Base-by-base conservation (phyloP, 75 land plant species). In the Chamaecyparis obtusa region DNA sequence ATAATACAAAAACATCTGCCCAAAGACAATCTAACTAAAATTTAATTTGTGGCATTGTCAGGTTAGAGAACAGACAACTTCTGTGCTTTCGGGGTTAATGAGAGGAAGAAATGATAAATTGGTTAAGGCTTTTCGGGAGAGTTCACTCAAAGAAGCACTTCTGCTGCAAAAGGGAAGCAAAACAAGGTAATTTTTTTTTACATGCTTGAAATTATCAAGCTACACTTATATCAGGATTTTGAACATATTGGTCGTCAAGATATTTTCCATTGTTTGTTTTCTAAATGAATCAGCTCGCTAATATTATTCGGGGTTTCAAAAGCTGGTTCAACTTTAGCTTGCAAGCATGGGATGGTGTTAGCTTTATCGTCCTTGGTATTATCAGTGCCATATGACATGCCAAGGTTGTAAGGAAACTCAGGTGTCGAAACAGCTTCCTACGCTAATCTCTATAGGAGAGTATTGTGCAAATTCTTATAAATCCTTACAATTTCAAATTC, bases 371-470 rank as follows among this genome's bases (percentile, higher is more conserved):
- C 99, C 75, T 96, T 93, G 44, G 95, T 96, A 15, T 85, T 96
- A 67, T 98, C 99, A 86, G 94, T 92, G 64, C 99, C 99, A 48
- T 96, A 98, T 90, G 99, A 98, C 77, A 94, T 98, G 94, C 97
- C 99, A 41, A 92, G 99, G n/a, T n/a, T n/a, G n/a, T n/a, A n/a
- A n/a, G n/a, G n/a, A n/a, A n/a, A n/a, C n/a, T n/a, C n/a, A n/a
- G n/a, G n/a, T n/a, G n/a, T n/a, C n/a, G n/a, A n/a, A n/a, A n/a
- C n/a, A n/a, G n/a, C n/a, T n/a, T n/a, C n/a, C n/a, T n/a, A n/a
- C n/a, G n/a, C n/a, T n/a, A n/a, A n/a, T n/a, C n/a, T n/a, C n/a
- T n/a, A n/a, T n/a, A n/a, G n/a, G n/a, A n/a, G n/a, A n/a, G n/a
- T n/a, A n/a, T n/a, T n/a, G n/a, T n/a, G n/a, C n/a, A n/a, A n/a